These are phyloP conservation scores for Fusarium scirpi DNA, from an alignment of 2,329 filamentous ascomycete genomes.

Conservation along the genomic window DNA sequence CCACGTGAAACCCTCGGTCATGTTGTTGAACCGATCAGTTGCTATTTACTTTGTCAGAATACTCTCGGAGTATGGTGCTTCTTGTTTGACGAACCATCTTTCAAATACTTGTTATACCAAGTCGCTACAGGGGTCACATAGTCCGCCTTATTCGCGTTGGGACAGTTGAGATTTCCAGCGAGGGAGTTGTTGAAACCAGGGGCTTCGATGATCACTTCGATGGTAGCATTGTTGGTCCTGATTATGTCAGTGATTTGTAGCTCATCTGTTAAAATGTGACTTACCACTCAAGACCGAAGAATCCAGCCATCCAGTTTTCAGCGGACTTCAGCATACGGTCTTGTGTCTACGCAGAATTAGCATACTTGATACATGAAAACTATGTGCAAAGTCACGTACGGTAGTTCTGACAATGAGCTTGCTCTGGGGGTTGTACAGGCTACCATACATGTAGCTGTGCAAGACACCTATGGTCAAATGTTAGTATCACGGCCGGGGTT, in stretches of 20 bases:
- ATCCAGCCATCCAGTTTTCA: constrained; percentile 82
- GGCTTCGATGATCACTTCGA: constrained; percentile 78
- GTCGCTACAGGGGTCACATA: constrained; percentile 65
- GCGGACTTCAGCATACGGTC: constrained; percentile 82
- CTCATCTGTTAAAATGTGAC: constrained; percentile 1
- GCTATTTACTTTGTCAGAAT: constrained; percentile 55
- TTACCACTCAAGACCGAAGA: constrained; percentile 79
- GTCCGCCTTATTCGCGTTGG: constrained; percentile 66
- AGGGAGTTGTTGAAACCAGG: constrained; percentile 76
- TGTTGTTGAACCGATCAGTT: constrained; percentile 67
- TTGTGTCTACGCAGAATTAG: constrained; percentile 65
- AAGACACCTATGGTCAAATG: constrained; percentile 63
- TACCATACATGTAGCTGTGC: constrained; percentile 79
- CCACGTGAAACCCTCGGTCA: constrained; percentile 72
- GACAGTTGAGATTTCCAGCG: constrained; percentile 74
- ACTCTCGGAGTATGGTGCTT: neutral
- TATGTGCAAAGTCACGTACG: constrained; percentile 47
- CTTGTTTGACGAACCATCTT: constrained; percentile 59
- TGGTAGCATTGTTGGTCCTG: constrained; percentile 74
- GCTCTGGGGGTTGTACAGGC: constrained; percentile 76
- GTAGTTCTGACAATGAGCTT: constrained; percentile 81
- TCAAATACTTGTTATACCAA: constrained; percentile 75
- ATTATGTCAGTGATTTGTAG: constrained; percentile 6
- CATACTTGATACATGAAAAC: neutral
- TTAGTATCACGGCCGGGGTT: neutral